Base-by-base conservation (phyloP, 2,329 filamentous ascomycete species). In the Aspergillus sojae region DNA sequence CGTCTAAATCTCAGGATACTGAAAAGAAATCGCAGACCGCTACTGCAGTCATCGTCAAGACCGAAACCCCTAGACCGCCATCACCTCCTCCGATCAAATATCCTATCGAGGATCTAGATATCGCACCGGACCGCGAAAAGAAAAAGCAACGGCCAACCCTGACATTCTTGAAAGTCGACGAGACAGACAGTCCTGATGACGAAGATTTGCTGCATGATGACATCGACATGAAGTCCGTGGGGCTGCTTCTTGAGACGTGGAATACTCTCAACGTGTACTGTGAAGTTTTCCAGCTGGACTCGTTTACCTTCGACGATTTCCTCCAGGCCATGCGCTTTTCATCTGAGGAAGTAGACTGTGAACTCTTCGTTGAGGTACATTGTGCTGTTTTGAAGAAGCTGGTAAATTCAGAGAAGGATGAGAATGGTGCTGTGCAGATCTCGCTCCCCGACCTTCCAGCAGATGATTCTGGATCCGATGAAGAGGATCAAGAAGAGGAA, bases 241-340 rank as follows among this genome's bases (percentile, higher is more conserved):
- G 94, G 0, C 85, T 88, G 2, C 81, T 98, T 19, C 80, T 99
- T 28, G 94, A 97, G 78, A 92, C 92, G 0, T 99, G 95, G 95
- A 93, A 97, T 71, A 97, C 94, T 0, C 84, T 99, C 39, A 99
- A 97, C 72, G 94, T 99, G n/a, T 97, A 97, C 75, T 96, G 93
- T 74, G 93, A 97, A 72, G 90, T 97, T 21, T 96, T 96, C 74
- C 88, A 92, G 72, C 84, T 99, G 30, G 95, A 99, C 77, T 98
- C 94, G 0, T 99, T 99, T 74, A 98, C 94, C 0, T 96, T 98
- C 72, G 95, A 99, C 75, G 95, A 99, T 76, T 98, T 94, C 72
- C 85, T 97, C 5, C 91, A 98, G 75, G 91, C 94, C 0, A 89
- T 99, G 84, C 86, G 89, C 56, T 90, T 94, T 62, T 86, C 91